Conservation (phyloP, 345 rosid genomes). For the sweet orange (Citrus sinensis) region DNA sequence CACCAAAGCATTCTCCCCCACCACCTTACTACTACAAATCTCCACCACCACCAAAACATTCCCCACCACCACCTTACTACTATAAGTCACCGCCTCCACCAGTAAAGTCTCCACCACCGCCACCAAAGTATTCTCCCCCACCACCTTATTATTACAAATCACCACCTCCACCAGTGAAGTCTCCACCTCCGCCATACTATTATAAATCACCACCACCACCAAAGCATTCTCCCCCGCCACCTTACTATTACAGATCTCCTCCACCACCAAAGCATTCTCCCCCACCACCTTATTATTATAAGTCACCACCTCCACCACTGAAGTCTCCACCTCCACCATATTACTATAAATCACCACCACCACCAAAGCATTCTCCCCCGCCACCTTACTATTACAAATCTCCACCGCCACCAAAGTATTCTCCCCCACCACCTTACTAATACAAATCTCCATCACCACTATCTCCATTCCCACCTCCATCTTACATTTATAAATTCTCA, state of each 20-base stretch:
- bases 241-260: constrained; percentile 6
- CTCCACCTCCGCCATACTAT: background rate
- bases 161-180: background rate
- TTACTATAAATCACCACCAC: background rate
- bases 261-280: background rate
- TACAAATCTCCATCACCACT: background rate
- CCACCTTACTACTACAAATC: constrained; percentile 2
- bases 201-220: background rate
- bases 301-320: background rate
- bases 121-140: no score
- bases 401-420: background rate
- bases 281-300: background rate
- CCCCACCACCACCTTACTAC: background rate
- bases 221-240: background rate
- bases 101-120: background rate
- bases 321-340: background rate
- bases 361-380: background rate
- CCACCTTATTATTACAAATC: background rate
- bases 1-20: background rate
- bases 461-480: no score
- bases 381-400: background rate
- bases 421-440: background rate
- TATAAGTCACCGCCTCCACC: background rate
- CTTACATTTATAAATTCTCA: no score
- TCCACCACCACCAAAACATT: background rate